phyloP scores from a whole-genome alignment of 768 basidiomycete species.

The Fomitopsis serialis region DNA sequence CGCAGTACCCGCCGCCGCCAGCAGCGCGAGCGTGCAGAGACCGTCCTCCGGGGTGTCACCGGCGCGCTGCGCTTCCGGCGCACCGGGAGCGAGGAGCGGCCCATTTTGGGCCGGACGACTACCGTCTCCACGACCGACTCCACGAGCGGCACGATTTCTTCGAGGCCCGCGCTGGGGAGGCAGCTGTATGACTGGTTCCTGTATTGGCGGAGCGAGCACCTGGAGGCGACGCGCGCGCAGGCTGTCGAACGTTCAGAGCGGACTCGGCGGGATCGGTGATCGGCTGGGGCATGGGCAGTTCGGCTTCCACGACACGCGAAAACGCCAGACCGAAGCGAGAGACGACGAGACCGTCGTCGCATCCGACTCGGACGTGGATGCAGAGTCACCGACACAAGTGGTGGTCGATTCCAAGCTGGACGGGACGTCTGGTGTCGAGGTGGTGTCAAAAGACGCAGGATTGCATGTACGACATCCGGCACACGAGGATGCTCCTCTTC shows the following conservation, averaged over 20 bases:
- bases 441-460: not conserved
- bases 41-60: constrained; percentile 54
- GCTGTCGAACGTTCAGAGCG: constrained; percentile 64
- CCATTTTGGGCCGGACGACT: not conserved
- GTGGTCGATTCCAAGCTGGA: not conserved
- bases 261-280: constrained; percentile 14
- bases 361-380: constrained; percentile 11
- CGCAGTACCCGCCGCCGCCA: constrained; percentile 43
- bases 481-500: too few species aligned
- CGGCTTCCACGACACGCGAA: constrained; percentile 36
- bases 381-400: not conserved
- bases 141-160: not conserved
- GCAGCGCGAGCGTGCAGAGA: constrained; percentile 48
- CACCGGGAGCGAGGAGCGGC: not conserved
- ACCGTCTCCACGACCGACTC: not conserved
- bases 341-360: constrained; percentile 24
- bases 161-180: not conserved
- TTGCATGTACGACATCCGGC: not conserved
- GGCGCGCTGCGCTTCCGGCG: constrained; percentile 37
- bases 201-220: constrained; percentile 46
- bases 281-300: constrained; percentile 79
- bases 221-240: constrained; percentile 63
- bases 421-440: not conserved
- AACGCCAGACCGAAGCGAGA: constrained; percentile 17
- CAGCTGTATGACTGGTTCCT: constrained; percentile 7